phyloP scores from a whole-genome alignment of 208 protist species.

The Acanthamoeba royreba region DNA sequence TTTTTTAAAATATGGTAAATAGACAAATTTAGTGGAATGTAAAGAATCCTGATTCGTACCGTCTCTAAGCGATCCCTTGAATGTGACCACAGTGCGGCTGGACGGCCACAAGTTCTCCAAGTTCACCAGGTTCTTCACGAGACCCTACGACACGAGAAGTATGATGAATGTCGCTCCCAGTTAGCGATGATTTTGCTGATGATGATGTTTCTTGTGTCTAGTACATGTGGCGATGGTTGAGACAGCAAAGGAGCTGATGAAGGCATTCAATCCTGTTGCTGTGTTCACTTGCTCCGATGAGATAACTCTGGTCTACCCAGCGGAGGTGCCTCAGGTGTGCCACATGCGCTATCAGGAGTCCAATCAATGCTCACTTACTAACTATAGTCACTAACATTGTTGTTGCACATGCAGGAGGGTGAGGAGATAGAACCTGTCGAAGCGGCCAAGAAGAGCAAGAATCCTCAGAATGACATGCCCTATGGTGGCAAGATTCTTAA shows the following conservation, averaged over 20 bases:
- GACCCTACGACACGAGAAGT: constrained; percentile 63
- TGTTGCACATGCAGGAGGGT: background rate
- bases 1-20: too few species aligned
- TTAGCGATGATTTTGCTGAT: background rate
- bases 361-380: background rate
- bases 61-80: too few species aligned
- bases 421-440: background rate
- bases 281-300: constrained; percentile 67
- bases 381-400: background rate
- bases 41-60: too few species aligned
- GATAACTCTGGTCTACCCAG: constrained; percentile 66
- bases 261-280: constrained; percentile 42
- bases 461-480: background rate
- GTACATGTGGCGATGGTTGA: constrained; percentile 69
- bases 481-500: constrained; percentile 49
- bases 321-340: background rate
- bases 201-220: background rate
- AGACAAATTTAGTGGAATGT: too few species aligned
- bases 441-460: background rate
- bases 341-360: background rate
- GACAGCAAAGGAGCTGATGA: constrained; percentile 54
- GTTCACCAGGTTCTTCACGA: constrained; percentile 58
- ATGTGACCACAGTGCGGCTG: constrained; percentile 17
- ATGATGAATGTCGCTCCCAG: background rate
- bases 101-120: constrained; percentile 70